Percentiles rank a stretch among this genome's conserved stretches.
These are phyloP conservation scores for Lactarius vividus DNA, from an alignment of 768 basidiomycete genomes.

Conservation along the genomic window DNA sequence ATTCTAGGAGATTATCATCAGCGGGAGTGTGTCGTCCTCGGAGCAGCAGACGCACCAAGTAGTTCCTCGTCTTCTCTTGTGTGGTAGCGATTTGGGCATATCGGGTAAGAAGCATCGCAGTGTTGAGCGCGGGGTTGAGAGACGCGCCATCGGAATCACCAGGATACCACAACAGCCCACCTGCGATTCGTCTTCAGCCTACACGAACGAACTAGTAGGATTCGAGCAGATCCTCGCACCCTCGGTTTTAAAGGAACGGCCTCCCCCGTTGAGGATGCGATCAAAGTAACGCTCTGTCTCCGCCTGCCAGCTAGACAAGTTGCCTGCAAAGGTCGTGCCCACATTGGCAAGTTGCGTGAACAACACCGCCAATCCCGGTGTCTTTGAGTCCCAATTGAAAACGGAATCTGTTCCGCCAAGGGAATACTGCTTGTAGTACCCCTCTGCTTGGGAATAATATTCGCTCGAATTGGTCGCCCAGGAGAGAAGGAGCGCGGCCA, in stretches of 20 bases:
- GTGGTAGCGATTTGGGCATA: conserved; percentile 75
- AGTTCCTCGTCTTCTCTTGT: conserved; percentile 52
- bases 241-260: conserved; percentile 56
- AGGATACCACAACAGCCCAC: conserved; percentile 74
- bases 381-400: conserved; percentile 90
- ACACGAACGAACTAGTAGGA: not conserved
- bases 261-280: conserved; percentile 54
- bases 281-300: conserved; percentile 79
- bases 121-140: conserved; percentile 84
- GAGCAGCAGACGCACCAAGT: conserved; percentile 46
- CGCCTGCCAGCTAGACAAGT: conserved; percentile 62
- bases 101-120: conserved; percentile 76
- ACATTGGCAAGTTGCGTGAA: conserved; percentile 70
- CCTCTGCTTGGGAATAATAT: conserved; percentile 60
- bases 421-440: conserved; percentile 55
- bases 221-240: conserved; percentile 43
- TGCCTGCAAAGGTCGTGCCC: conserved; percentile 47
- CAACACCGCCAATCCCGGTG: conserved; percentile 70
- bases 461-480: conserved; percentile 62
- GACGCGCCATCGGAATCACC: conserved; percentile 79
- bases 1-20: conserved; percentile 39
- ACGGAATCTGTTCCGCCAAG: conserved; percentile 53
- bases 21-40: conserved; percentile 17
- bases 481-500: conserved; percentile 76
- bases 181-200: conserved; percentile 39